phyloP scores from a whole-genome alignment of 192 early-diverging fungal species.

The Paraglomus brasilianum region DNA sequence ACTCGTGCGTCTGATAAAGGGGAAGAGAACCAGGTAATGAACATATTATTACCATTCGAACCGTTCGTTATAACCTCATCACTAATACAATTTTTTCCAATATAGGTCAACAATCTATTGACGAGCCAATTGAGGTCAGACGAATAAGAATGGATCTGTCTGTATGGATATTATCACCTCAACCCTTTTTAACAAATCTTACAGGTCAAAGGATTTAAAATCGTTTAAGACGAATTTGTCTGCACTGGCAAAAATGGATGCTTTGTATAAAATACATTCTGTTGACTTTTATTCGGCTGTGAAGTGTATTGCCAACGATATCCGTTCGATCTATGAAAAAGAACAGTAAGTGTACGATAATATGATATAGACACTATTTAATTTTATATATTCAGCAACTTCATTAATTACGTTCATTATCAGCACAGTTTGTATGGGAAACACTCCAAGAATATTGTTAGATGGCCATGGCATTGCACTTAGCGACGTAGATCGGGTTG shows the following conservation, averaged over 20 bases:
- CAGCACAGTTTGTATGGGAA: not conserved
- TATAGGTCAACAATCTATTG: conserved; percentile 26
- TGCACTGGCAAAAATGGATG: conserved; percentile 3
- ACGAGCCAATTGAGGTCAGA: conserved; percentile 17
- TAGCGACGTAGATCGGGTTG: conserved; percentile 4
- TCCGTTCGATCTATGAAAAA: conserved; percentile 24
- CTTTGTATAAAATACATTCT: not conserved
- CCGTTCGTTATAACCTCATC: not conserved
- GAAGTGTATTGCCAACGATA: conserved; percentile 18
- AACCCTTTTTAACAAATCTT: no score
- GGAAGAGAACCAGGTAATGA: not conserved
- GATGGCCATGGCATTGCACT: conserved; percentile 23
- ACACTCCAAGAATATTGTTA: conserved; percentile 3
- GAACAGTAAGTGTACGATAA: conserved; percentile 5
- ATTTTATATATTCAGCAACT: no score
- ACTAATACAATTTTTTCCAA: not conserved
- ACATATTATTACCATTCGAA: not conserved
- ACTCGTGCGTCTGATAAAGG: not conserved
- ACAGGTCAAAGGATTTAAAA: conserved; percentile 7
- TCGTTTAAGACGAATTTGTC: conserved; percentile 23
- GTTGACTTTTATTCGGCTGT: conserved; percentile 17
- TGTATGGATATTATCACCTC: no score
- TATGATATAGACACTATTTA: no score
- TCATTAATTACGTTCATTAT: not conserved
- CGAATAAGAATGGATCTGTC: no score